These are phyloP conservation scores for Calocera viscosa DNA, from an alignment of 768 basidiomycete species.

Conservation along the genomic window DNA sequence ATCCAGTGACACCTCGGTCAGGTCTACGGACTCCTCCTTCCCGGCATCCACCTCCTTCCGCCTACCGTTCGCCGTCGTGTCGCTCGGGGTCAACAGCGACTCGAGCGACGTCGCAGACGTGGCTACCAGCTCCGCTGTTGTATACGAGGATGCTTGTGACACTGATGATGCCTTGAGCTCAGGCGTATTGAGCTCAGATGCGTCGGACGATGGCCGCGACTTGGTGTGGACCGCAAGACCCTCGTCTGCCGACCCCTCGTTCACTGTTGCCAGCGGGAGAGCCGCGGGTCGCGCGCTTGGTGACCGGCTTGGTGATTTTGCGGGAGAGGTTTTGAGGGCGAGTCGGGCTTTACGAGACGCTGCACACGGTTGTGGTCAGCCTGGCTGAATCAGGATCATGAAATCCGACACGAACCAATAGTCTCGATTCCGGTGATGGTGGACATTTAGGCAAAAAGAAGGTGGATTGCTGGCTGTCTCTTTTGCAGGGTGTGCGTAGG, in stretches of 20 bases:
- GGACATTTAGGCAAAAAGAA: background rate
- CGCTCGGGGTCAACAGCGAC: background rate
- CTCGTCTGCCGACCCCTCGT: background rate
- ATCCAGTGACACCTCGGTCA: background rate
- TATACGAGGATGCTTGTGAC: background rate
- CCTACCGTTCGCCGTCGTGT: background rate
- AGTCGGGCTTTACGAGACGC: conserved; percentile 1
- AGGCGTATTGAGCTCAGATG: background rate
- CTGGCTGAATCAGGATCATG: background rate
- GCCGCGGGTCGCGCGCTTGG: background rate
- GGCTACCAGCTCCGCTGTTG: background rate
- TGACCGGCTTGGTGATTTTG: background rate
- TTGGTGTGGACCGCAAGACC: background rate
- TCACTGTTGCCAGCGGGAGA: background rate
- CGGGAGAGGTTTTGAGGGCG: background rate
- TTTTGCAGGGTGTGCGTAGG: no score
- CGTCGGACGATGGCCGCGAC: conserved; percentile 3
- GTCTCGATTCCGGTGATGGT: background rate
- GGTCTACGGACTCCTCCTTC: background rate
- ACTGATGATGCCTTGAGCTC: conserved; percentile 1
- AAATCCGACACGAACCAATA: background rate
- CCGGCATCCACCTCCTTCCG: background rate
- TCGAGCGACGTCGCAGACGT: background rate
- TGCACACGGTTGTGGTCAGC: background rate
- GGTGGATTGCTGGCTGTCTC: background rate